These are phyloP conservation scores for Sphenostylis stenocarpa DNA, from an alignment of 306 rosid genomes.

Conservation along the genomic window DNA sequence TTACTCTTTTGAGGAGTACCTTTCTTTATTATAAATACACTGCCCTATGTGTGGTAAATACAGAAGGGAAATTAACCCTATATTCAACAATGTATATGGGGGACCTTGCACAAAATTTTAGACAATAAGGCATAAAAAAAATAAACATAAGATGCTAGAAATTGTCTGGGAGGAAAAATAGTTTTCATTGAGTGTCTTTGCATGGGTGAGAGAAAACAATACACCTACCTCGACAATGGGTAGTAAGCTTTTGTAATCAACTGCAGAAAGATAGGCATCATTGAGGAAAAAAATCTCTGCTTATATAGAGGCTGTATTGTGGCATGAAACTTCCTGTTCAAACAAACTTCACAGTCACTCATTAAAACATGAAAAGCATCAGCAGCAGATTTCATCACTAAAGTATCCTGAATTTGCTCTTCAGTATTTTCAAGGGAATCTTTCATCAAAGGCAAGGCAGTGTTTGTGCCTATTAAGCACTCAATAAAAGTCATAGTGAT, in stretches of 20 bases:
- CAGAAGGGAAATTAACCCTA: no score
- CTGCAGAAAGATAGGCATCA: conserved; percentile 76
- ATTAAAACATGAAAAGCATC: conserved; percentile 89
- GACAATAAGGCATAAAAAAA: conserved; percentile 3
- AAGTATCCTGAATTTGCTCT: conserved; percentile 46
- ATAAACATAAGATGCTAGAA: neutral
- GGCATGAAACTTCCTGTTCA: conserved; percentile 72
- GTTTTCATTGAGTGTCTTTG: neutral
- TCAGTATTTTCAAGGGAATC: conserved; percentile 37
- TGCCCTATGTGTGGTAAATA: no score
- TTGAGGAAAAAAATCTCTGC: conserved; percentile 86
- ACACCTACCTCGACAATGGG: conserved; percentile 64
- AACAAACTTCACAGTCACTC: conserved; percentile 89
- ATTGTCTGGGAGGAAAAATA: conserved; percentile 8
- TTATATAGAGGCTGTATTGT: conserved; percentile 79
- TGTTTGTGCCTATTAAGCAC: conserved; percentile 50
- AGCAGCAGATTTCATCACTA: conserved; percentile 65
- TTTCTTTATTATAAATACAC: no score
- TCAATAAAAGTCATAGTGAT: conserved; percentile 64
- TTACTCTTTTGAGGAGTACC: no score
- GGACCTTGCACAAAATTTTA: neutral
- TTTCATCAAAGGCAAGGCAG: conserved; percentile 40
- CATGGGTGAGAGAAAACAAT: neutral
- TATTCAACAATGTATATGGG: no score
- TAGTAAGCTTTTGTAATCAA: conserved; percentile 58